Base-by-base conservation (phyloP, 2,329 filamentous ascomycete species). In the Penicillium sp. region DNA sequence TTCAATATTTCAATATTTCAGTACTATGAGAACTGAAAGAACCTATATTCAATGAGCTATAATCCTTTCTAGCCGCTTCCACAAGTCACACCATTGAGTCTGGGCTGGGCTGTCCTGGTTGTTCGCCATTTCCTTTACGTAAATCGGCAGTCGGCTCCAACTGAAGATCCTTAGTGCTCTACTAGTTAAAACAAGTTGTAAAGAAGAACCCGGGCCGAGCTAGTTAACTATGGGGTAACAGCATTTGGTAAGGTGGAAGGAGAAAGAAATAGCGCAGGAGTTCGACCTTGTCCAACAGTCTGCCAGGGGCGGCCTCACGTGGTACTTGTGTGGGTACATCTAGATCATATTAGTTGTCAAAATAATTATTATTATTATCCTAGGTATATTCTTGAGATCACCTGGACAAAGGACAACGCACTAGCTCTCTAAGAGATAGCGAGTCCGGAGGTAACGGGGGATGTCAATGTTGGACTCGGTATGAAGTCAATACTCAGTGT, bases 71-170 rank as follows among this genome's bases (percentile, higher is more conserved):
- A 13, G 27, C 23, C 20, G 14, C 27, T 11, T 29, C 7, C 28
- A 44, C 24, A 20, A 20, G 18, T 20, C 50, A 58, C 56, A 52
- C 42, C 48, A 50, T 52, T 38, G 46, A 41, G 39, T 22, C 24
- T 36, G 22, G 32, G 18, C 39, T 42, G 34, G 44, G 32, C 44
- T 43, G 46, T 31, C 24, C 42, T 47, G 47, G 46, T 20, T 20
- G 24, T 40, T 28, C 44, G 47, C 44, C 48, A 52, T 66, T 66
- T 67, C 40, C 64, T 68, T 70, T 70, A 70, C 68, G 68, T 70
- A 70, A 70, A 66, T 65, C 56, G 59, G 57, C 52, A 50, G 52
- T 57, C 56, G 56, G 55, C 54, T 41, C 41, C 41, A 28, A 31
- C 43, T 57, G 55, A 55, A 57, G 59, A 56, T 54, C 52, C 48